Conservation (phyloP, 805 yeast species). For the Hanseniaspora occidentalis region DNA sequence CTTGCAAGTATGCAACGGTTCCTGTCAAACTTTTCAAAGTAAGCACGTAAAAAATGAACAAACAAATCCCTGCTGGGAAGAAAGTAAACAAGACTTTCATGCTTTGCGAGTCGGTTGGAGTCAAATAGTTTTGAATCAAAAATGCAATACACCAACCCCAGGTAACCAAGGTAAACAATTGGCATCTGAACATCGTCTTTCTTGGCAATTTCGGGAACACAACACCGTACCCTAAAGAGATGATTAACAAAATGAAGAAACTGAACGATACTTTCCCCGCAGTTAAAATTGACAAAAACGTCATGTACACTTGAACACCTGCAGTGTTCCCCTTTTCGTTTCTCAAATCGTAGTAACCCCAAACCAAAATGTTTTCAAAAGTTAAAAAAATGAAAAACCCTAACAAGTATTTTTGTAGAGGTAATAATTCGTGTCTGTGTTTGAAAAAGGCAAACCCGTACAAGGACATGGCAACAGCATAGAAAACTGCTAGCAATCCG, state of each 20-base stretch:
- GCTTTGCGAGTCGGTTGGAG: conserved; percentile 37
- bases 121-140: conserved; percentile 40
- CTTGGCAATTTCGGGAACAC: conserved; percentile 77
- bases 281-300: conserved; percentile 65
- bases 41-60: conserved; percentile 62
- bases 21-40: conserved; percentile 60
- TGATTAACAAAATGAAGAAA: conserved; percentile 73
- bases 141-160: conserved; percentile 43
- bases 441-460: conserved; percentile 78
- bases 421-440: conserved; percentile 75
- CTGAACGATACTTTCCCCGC: conserved; percentile 78
- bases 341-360: conserved; percentile 83
- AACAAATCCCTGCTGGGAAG: conserved; percentile 59
- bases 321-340: conserved; percentile 46
- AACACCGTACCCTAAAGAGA: conserved; percentile 88
- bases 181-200: conserved; percentile 59
- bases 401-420: conserved; percentile 81
- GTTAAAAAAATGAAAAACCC: conserved; percentile 77
- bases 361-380: conserved; percentile 70
- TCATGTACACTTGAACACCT: conserved; percentile 62
- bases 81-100: conserved; percentile 43
- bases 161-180: conserved; percentile 44
- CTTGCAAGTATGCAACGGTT: conserved; percentile 60
- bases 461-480: conserved; percentile 68
- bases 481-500: conserved; percentile 73